A percentile compares a stretch with the other conserved stretches of the same genome.
Conservation (phyloP, 2,329 filamentous ascomycete species). For the Penicillium digitatum region DNA sequence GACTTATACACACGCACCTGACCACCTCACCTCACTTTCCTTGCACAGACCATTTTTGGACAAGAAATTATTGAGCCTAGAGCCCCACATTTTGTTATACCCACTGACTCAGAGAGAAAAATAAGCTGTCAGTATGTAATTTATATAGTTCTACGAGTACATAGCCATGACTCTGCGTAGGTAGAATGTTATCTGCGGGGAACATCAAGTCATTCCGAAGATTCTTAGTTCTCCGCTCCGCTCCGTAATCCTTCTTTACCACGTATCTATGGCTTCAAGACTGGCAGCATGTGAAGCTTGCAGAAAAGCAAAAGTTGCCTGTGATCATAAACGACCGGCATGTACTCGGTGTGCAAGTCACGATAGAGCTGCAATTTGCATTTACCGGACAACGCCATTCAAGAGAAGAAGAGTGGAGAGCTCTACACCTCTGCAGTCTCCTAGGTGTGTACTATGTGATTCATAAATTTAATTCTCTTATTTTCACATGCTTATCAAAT, state of each 20-base stretch:
- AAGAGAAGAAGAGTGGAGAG: constrained; percentile 21
- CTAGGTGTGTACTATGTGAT: constrained; percentile 1
- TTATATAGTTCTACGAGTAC: not conserved
- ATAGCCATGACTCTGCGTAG: not conserved
- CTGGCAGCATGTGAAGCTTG: constrained; percentile 26
- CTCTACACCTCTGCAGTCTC: constrained; percentile 9
- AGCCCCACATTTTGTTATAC: not conserved
- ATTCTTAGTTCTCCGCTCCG: constrained; percentile 17
- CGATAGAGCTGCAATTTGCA: constrained; percentile 18
- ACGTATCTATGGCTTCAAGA: constrained; percentile 19
- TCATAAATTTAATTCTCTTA: not conserved
- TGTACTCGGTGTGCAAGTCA: constrained; percentile 20
- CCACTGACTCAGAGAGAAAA: no score
- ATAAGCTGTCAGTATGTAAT: not conserved
- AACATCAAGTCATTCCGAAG: constrained; percentile 1
- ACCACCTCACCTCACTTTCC: not conserved
- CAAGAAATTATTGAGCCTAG: not conserved
- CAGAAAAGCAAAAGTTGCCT: constrained; percentile 24
- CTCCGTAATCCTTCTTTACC: constrained; percentile 4
- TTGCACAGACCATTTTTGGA: not conserved
- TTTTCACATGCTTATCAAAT: not conserved
- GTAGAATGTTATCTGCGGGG: not conserved
- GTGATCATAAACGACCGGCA: constrained; percentile 23
- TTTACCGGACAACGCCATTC: constrained; percentile 27
- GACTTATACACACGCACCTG: not conserved